phyloP scores from a whole-genome alignment of 2,329 filamentous ascomycete genomes.

The Trichoderma atroviride region DNA sequence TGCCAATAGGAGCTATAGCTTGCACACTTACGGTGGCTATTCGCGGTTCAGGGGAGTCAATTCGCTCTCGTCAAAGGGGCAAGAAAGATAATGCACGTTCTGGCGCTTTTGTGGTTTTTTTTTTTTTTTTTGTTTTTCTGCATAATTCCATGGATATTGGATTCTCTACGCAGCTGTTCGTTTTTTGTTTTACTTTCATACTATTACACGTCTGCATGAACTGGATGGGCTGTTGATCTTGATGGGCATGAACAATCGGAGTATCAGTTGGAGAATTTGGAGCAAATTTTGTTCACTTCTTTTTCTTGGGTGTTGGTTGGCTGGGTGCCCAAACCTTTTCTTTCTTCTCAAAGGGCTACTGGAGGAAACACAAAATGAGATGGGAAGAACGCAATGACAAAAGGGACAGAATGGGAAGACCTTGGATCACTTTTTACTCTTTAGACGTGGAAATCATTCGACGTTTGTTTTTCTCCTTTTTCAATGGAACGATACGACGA shows the following conservation, averaged over 20 bases:
- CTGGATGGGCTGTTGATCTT: conserved; percentile 13
- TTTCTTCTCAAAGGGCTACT: not conserved
- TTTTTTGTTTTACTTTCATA: not conserved
- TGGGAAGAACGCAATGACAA: not conserved
- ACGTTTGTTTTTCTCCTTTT: not conserved
- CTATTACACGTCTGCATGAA: conserved; percentile 13
- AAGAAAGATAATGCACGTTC: not conserved
- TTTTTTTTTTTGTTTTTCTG: not conserved
- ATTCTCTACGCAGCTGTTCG: not conserved
- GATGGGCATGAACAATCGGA: conserved; percentile 16
- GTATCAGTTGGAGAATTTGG: conserved; percentile 19
- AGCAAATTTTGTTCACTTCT: not conserved
- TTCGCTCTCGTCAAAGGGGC: not conserved
- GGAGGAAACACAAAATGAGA: not conserved
- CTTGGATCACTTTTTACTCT: not conserved
- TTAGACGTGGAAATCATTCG: not conserved
- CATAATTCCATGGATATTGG: not conserved
- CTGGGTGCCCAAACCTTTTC: not conserved
- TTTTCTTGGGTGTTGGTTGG: not conserved
- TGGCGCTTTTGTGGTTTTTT: not conserved
- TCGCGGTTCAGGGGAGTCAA: not conserved
- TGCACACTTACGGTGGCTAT: not conserved
- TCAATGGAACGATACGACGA: not conserved
- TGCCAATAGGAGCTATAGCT: not conserved
- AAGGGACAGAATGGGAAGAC: not conserved